Base-by-base conservation (phyloP, 2,329 filamentous ascomycete species). In the Nakataea oryzae region DNA sequence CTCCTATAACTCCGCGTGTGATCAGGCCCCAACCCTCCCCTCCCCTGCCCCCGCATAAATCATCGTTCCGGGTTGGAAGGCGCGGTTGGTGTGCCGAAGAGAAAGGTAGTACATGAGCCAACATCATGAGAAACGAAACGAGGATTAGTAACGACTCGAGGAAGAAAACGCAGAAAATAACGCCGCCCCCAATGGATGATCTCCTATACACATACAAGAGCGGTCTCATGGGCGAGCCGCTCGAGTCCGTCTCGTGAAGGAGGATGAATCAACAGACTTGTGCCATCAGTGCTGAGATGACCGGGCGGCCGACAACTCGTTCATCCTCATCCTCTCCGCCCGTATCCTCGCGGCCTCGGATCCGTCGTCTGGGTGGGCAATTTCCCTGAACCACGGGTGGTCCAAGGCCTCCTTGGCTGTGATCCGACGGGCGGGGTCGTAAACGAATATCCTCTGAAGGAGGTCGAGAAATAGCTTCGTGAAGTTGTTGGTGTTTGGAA, bases 301-400 rank as follows among this genome's bases (percentile, higher is more conserved):
- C 41, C 41, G 41, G 41, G 11, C 21, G 41, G 41, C 41, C 41
- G 41, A 50, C 28, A 61, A 17, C 21, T 61, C 60, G 32, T 61
- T 61, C 27, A 32, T 57, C 54, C 54, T 55, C 54, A 59, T 62
- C 71, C 78, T 75, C 66, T 84, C 82, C 63, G 79, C 70, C 50
- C 84, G 79, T 64, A 88, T 87, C 71, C 86, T 86, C 55, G 84
- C 81, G 13, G 86, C 86, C 71, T 88, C 86, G 9, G 85, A 88
- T 50, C 86, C 86, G 68, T 89, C 86, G 66, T 89, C 86, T 34
- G 84, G 82, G 34, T 81, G 78, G 2, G 84, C 81, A 60, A 79
- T 75, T 69, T 88, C 86, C 68, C 82, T 84, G 73, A 89, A 88
- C 86, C 86, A 89, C 3, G 84, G 82, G 65, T 89, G 86, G 62